Percentiles rank a stretch among this genome's conserved stretches.
These are phyloP conservation scores for Colletotrichum musicola DNA, from an alignment of 2,329 filamentous ascomycete species.

Conservation along the genomic window DNA sequence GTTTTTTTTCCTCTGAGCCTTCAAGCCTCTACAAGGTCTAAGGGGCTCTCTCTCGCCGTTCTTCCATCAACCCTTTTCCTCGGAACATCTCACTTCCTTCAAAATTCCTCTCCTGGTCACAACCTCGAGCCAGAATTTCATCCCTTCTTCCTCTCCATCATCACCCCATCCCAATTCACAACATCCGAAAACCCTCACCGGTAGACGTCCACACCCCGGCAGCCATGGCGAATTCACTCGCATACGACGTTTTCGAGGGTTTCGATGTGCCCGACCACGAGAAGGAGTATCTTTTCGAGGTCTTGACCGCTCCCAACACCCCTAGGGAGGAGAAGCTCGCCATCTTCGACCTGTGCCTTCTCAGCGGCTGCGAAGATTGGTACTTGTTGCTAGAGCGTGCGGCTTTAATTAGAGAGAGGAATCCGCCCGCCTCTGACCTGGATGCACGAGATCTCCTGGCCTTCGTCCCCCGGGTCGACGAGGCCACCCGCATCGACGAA, in stretches of 20 bases:
- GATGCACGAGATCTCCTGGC: conserved; percentile 51
- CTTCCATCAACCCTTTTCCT: conserved; percentile 13
- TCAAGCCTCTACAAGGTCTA: not conserved
- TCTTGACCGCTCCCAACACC: conserved; percentile 46
- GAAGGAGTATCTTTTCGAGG: conserved; percentile 47
- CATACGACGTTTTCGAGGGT: conserved; percentile 38
- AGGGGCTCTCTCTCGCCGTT: conserved; percentile 5
- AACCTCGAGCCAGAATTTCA: conserved; percentile 8
- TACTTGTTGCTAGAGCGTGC: conserved; percentile 50
- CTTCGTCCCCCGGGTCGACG: conserved; percentile 46
- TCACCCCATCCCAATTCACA: not conserved
- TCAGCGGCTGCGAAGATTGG: conserved; percentile 51
- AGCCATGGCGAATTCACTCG: conserved; percentile 30
- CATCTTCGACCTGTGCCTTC: conserved; percentile 48
- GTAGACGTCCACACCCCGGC: conserved; percentile 11
- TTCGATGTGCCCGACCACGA: conserved; percentile 51
- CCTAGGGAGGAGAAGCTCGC: conserved; percentile 44
- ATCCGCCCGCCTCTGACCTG: conserved; percentile 40
- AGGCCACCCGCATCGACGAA: conserved; percentile 28
- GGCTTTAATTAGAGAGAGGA: conserved; percentile 43
- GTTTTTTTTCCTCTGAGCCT: too few relatives aligned
- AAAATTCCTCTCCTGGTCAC: conserved; percentile 11
- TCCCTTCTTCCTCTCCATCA: conserved; percentile 18
- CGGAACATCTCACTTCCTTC: conserved; percentile 26
- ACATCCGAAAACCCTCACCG: not conserved